Base-by-base conservation (phyloP, 768 basidiomycete genomes). In the Lactarius indigo region DNA sequence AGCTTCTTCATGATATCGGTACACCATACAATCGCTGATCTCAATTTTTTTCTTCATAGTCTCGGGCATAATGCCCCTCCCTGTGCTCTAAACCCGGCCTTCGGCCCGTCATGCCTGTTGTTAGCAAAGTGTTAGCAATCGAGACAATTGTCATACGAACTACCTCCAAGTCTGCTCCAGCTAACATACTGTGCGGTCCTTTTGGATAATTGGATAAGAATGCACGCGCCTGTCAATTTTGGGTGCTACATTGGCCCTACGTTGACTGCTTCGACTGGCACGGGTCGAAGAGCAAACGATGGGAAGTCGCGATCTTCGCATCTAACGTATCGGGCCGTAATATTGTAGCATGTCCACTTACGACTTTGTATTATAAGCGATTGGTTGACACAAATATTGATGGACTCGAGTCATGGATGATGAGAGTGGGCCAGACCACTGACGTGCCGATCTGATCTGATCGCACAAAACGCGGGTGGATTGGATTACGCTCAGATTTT, bases 391-490 rank as follows among this genome's bases (percentile, higher is more conserved):
- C 35, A 37, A 37, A 18, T 41, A 15, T 41, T 41, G 41, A 41
- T 52, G 50, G 18, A 8, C 23, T 50, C 23, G 50, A 52, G 50
- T 52, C 50, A 52, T 50, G 33, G 33, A 23, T 23, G 23, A 26
- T 5, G 23, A 9, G 47, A 39, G 37, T 39, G 39, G 39, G 15
- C 15, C 15, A 17, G 17, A 7, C 37, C 12, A 2, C 28, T 44
- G 10, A n/a, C 68, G 42, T 57, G 56, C 66, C 67, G 57, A 44
- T 39, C 57, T 42, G 66, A 64, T 68, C 66, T 58, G 68, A 69
- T 69, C 57, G 55, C 58, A 66, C 64, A 57, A 60, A 50, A 68
- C 60, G 20, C 64, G 64, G 18, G 61, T 55, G 42, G 64, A 62
- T 59, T 55, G 42, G 64, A 62, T 59, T 44, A 30, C 41, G 8